Base-by-base conservation (phyloP, 1,284 basidiomycete genomes). In the Wallemia hederae region DNA sequence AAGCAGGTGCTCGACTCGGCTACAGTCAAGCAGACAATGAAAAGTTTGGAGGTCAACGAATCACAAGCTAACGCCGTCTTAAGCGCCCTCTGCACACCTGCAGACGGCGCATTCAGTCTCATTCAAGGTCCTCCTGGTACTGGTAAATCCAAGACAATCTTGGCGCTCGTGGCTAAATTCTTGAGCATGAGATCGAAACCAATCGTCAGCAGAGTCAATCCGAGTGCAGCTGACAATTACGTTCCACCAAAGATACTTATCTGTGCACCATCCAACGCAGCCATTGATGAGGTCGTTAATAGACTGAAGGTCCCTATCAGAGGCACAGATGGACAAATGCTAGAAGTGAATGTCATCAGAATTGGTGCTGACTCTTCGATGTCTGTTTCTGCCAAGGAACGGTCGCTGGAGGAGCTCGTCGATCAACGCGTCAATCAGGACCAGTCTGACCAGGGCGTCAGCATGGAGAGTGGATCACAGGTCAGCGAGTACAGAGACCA, bases 111-210 rank as follows among this genome's bases (percentile, higher is more conserved):
- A 0, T 96, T 99, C 68, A 79, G 81, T 0, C 74, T 99, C 31
- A 92, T 99, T 62, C 94, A 98, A 76, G 94, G 92, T 59, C 94
- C 94, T 27, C 94, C 94, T 0, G 94, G 94, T 64, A 99, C 94
- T 0, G 94, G 94, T 49, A 99, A 99, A 73, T 98, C 94, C 11
- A 96, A 89, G 59, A 99, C 94, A 0, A 98, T 99, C 64, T 87
- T 89, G 66, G 89, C 87, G 22, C 75, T 98, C n/a, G 83, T 96
- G 1, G 82, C 87, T 39, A 79, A 82, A 5, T 90, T 85, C 68
- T 70, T 92, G 34, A 78, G 81, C 0, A 77, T 74, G 59, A 78
- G 83, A 2, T 71, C 75, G 11, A 73, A 72, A 26, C 70, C 75
- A 19, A 77, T 83, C 67, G 39, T 49, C n/a, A 22, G 39, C n/a